Conservation (phyloP, 345 rosid species). For the Isatis tinctoria region DNA sequence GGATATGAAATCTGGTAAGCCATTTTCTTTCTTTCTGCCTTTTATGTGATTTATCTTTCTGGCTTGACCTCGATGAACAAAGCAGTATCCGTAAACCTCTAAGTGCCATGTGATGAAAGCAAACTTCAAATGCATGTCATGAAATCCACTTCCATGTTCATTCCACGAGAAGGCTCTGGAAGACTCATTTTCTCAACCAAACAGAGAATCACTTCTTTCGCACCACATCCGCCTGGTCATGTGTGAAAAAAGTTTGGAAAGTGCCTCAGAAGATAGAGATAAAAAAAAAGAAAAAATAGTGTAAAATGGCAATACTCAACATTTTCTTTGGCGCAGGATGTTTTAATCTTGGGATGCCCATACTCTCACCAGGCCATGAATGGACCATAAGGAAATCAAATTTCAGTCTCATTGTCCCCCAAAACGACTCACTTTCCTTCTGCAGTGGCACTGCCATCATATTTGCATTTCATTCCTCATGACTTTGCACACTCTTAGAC, state of each 20-base stretch:
- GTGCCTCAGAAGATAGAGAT: constrained; percentile 32
- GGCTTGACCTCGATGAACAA: background rate
- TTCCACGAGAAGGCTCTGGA: background rate
- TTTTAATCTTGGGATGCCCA: constrained; percentile 47
- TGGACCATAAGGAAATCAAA: constrained; percentile 52
- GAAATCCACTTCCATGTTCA: background rate
- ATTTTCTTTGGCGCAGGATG: constrained; percentile 97
- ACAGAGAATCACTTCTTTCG: background rate
- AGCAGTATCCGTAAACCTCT: background rate
- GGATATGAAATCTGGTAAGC: too few relatives aligned
- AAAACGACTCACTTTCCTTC: constrained; percentile 64
- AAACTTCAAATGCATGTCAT: constrained; percentile 9
- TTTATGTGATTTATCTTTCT: background rate
- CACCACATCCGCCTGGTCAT: background rate
- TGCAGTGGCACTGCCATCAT: constrained; percentile 65
- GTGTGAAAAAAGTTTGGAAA: constrained; percentile 38
- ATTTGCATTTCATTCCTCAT: constrained; percentile 74
- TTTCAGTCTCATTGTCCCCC: constrained; percentile 40
- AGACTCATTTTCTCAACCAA: background rate
- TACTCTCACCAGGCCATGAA: constrained; percentile 57
- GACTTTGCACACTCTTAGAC: constrained; percentile 68
- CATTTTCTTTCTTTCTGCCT: background rate
- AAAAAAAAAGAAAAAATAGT: constrained; percentile 25
- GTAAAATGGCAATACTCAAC: constrained; percentile 81
- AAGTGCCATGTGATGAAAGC: background rate